These are phyloP conservation scores for Rhizopus delemar DNA, from an alignment of 371 early-diverging fungal genomes.

Conservation along the genomic window DNA sequence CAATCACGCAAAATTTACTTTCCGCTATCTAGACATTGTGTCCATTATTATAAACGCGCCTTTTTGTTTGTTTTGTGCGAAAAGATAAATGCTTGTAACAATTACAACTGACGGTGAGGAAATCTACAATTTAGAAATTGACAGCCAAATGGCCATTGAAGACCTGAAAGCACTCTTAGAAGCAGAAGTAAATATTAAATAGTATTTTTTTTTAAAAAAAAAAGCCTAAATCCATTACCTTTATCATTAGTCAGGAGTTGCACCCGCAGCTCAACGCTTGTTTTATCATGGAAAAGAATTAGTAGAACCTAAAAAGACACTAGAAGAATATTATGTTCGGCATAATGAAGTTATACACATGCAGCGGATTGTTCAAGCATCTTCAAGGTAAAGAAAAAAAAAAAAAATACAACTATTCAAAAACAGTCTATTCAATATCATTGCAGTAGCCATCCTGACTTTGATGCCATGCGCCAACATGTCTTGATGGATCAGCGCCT, in stretches of 20 bases:
- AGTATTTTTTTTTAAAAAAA: not conserved
- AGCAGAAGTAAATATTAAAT: constrained; percentile 61
- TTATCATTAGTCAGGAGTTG: constrained; percentile 53
- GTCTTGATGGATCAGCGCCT: constrained; percentile 69
- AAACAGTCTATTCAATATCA: not conserved
- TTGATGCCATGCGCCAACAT: constrained; percentile 78
- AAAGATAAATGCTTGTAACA: constrained; percentile 56
- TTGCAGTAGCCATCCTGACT: constrained; percentile 36
- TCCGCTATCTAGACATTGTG: too few relatives aligned
- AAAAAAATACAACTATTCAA: not conserved
- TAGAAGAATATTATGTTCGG: constrained; percentile 67
- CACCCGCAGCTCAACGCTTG: constrained; percentile 51
- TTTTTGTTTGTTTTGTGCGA: constrained; percentile 5
- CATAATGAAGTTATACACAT: constrained; percentile 78
- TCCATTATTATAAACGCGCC: too few relatives aligned
- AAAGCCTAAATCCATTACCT: not conserved
- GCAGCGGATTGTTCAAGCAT: constrained; percentile 30
- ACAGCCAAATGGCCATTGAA: constrained; percentile 78
- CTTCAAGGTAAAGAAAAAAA: constrained; percentile 22
- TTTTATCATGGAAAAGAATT: constrained; percentile 65
- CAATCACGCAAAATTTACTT: too few relatives aligned
- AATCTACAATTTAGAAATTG: constrained; percentile 72
- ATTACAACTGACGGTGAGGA: constrained; percentile 68
- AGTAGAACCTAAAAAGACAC: constrained; percentile 60
- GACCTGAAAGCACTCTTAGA: constrained; percentile 84